Percentiles rank a stretch among this genome's conserved stretches.
These are phyloP conservation scores for Saksenaea vasiformis DNA, from an alignment of 371 early-diverging fungal genomes.

Conservation along the genomic window DNA sequence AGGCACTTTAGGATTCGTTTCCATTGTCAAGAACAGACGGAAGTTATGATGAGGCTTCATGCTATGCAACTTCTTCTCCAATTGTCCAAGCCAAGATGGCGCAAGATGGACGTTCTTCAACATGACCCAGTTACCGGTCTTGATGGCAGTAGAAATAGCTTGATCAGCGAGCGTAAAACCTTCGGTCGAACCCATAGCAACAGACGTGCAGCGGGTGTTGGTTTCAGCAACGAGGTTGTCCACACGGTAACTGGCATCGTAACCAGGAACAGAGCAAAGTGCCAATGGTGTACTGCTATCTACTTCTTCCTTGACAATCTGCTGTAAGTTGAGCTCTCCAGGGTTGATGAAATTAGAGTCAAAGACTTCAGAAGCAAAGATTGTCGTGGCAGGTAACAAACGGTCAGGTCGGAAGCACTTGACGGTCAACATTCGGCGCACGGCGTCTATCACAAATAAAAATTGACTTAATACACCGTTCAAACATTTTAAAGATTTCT, in stretches of 20 bases:
- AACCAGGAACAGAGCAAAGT: conserved; percentile 93
- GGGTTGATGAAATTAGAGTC: conserved; percentile 58
- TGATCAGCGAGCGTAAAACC: conserved; percentile 90
- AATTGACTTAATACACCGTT: not conserved
- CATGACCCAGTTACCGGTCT: conserved; percentile 93
- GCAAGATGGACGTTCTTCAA: conserved; percentile 98
- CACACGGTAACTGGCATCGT: conserved; percentile 95
- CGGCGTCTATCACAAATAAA: conserved; percentile 40
- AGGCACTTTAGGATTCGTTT: conserved; percentile 96
- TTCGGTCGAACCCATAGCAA: conserved; percentile 98
- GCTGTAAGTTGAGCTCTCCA: conserved; percentile 70
- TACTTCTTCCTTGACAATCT: conserved; percentile 77
- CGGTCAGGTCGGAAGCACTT: conserved; percentile 92
- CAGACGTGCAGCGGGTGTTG: conserved; percentile 68
- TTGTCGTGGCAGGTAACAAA: conserved; percentile 71
- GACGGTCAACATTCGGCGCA: conserved; percentile 80
- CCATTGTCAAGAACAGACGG: conserved; percentile 97
- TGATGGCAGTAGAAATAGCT: conserved; percentile 83
- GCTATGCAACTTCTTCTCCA: conserved; percentile 92
- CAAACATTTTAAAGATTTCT: not conserved
- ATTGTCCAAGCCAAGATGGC: conserved; percentile 89
- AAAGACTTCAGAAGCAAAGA: conserved; percentile 82
- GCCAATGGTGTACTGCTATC: conserved; percentile 81
- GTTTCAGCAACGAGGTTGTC: conserved; percentile 84
- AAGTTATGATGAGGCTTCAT: conserved; percentile 84